Evolutionary conservation across 257 asterid genomes (phyloP).

Genomic region (Solanum ahanhuiri): DNA sequence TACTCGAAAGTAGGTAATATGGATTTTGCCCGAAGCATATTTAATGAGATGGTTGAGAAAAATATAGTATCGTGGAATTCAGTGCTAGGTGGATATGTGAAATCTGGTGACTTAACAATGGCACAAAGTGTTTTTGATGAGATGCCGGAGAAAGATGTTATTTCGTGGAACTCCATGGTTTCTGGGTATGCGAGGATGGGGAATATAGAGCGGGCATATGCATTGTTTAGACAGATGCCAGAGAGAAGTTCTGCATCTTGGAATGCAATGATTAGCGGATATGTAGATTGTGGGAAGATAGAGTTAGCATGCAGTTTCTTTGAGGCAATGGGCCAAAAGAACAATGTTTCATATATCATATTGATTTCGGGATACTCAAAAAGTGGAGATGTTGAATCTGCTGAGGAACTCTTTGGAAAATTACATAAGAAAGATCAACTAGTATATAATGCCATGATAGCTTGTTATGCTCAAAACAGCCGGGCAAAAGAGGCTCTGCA

Average conservation of each 20-base stretch:
- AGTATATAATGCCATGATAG: constrained; percentile 65
- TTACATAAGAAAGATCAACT: constrained; percentile 30
- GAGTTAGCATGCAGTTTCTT: constrained; percentile 56
- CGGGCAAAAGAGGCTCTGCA: constrained; percentile 58
- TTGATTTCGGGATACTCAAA: constrained; percentile 77
- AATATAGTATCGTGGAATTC: constrained; percentile 86
- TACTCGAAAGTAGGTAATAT: constrained; percentile 60
- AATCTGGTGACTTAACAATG: constrained; percentile 39
- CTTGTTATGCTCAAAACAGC: constrained; percentile 69
- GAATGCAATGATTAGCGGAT: constrained; percentile 67
- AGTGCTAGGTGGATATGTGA: constrained; percentile 54
- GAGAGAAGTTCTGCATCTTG: constrained; percentile 62
- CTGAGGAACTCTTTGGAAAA: constrained; percentile 38
- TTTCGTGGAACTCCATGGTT: constrained; percentile 74
- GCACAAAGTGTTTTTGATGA: constrained; percentile 56
- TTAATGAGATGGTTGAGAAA: constrained; percentile 46
- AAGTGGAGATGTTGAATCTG: constrained; percentile 53
- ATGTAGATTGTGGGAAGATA: constrained; percentile 43
- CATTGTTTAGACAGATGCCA: constrained; percentile 55
- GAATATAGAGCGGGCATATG: constrained; percentile 56
- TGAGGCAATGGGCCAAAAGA: constrained; percentile 53
- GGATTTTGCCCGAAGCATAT: constrained; percentile 52
- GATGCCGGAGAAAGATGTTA: constrained; percentile 61
- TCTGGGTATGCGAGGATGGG: constrained; percentile 43
- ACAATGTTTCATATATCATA: constrained; percentile 48